Evolutionary conservation across 2,329 filamentous ascomycete genomes (phyloP), one percentile per base, ranked within the genome.

Genomic region (Samsoniella hepiali): DNA sequence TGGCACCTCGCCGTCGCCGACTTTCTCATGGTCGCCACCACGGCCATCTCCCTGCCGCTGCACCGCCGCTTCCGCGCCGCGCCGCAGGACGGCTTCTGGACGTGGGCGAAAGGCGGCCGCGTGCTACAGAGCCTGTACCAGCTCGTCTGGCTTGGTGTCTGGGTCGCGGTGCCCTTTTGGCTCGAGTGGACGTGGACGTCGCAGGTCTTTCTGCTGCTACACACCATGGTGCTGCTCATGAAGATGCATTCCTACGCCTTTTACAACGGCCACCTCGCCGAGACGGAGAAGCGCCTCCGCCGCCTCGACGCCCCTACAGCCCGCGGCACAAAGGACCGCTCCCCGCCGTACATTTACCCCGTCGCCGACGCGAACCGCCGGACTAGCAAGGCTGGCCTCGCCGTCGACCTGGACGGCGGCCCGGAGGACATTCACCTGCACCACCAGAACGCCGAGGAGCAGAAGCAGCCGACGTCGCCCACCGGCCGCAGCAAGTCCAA

Each of bases 211-310:
- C 85, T 99, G 69, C 89, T 93, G 11, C 81, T 99, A 40, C 95
- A 99, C 76, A 89, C 93, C 50, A 87, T 99, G 77, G 89, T 91
- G 8, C 82, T 99, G 27, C 87, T 97, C 58, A 99, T 99, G 95
- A 99, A 99, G 81, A 95, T 98, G 87, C 95, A 99, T 75, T 97
- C 93, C 6, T 99, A 97, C 72, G 91, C 92, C 31, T 99, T 98
- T 76, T 99, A 99, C 80, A 98, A 97, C 71, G 95, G 95, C 11
- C 95, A 99, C 75, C 82, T 99, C 17, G 91, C 90, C 68, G 91
- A 95, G 74, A 96, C 92, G 0, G 86, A 96, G 74, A 88, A 89
- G 72, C 88, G 92, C 11, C 82, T 99, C 13, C 86, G 85, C 63
- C 87, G 87, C 47, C 87, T 99, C 40, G 95, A 99, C 75, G 78